Conservation (phyloP, 352 stramenopile genomes). For the Pythium phragmitis region DNA sequence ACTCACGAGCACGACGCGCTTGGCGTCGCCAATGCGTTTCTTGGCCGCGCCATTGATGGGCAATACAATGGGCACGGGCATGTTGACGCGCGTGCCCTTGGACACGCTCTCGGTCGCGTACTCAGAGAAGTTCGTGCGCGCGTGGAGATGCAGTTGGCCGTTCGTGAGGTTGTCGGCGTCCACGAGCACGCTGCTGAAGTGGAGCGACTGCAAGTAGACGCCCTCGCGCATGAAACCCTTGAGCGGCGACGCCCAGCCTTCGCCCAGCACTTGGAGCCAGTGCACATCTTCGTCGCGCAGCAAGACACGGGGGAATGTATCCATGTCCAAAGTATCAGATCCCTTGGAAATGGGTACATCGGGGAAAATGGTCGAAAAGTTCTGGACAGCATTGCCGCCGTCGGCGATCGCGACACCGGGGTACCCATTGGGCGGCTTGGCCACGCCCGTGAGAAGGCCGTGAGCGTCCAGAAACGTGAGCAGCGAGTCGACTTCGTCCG, state of each 20-base stretch:
- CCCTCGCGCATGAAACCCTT: conserved; percentile 98
- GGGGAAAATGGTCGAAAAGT: conserved; percentile 63
- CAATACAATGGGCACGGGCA: conserved; percentile 97
- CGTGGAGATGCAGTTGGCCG: conserved; percentile 75
- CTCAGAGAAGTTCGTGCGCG: conserved; percentile 91
- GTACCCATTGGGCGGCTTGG: conserved; percentile 52
- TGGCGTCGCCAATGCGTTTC: conserved; percentile 73
- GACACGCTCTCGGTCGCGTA: conserved; percentile 85
- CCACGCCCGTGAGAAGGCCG: conserved; percentile 63
- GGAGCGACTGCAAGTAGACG: conserved; percentile 94
- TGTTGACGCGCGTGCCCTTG: conserved; percentile 89
- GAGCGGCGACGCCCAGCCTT: conserved; percentile 96
- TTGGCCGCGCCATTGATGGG: conserved; percentile 94
- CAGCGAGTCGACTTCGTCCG: conserved; percentile 76
- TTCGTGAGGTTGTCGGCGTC: conserved; percentile 96
- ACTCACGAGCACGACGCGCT: conserved; percentile 91
- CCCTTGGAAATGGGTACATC: conserved; percentile 31
- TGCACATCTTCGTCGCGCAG: conserved; percentile 98
- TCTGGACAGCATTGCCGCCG: conserved; percentile 66
- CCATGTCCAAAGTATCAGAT: conserved; percentile 24
- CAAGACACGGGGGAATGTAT: conserved; percentile 89
- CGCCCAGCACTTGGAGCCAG: conserved; percentile 97
- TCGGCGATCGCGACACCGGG: conserved; percentile 87
- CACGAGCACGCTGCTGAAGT: conserved; percentile 97
- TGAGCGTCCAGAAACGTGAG: conserved; percentile 57